A percentile compares a stretch with the other conserved stretches of the same genome.
Conservation (phyloP, 2,329 filamentous ascomycete genomes). For the Blastomyces emzantsi region DNA sequence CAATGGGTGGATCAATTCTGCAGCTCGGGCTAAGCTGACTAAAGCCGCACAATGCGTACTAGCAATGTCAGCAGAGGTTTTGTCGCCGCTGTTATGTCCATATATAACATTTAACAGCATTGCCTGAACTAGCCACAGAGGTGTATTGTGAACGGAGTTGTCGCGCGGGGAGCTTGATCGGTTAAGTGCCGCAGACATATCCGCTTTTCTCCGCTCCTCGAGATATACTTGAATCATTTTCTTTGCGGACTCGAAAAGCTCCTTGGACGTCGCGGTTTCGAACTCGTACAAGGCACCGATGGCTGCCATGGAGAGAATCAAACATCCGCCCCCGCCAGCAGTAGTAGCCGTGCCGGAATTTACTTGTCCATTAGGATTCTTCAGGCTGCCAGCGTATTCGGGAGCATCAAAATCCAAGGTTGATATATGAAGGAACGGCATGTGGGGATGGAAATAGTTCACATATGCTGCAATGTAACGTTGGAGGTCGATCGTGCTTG, state of each 20-base stretch:
- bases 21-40: slow-evolving; percentile 81
- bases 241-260: slow-evolving; percentile 86
- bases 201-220: slow-evolving; percentile 79
- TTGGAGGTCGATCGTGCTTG: slow-evolving; percentile 76
- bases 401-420: slow-evolving; percentile 84
- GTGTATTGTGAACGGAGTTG: slow-evolving; percentile 61
- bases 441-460: slow-evolving; percentile 83
- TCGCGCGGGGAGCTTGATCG: slow-evolving; percentile 46
- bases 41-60: slow-evolving; percentile 85
- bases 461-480: slow-evolving; percentile 87
- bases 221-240: slow-evolving; percentile 92
- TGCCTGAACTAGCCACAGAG: slow-evolving; percentile 90
- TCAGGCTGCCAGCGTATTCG: slow-evolving; percentile 52
- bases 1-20: slow-evolving; percentile 55
- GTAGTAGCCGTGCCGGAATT: slow-evolving; percentile 47
- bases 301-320: slow-evolving; percentile 82
- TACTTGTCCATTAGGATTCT: slow-evolving; percentile 45
- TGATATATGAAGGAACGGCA: slow-evolving; percentile 89
- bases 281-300: slow-evolving; percentile 79
- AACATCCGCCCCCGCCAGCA: slow-evolving; percentile 71
- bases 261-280: slow-evolving; percentile 67
- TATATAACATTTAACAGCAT: slow-evolving; percentile 97
- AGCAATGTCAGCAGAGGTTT: slow-evolving; percentile 81
- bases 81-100: slow-evolving; percentile 88
- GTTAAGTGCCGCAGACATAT: slow-evolving; percentile 56